Percentiles rank a stretch among this genome's conserved stretches.
phyloP scores from a whole-genome alignment of 2,329 filamentous ascomycete species.

The Thielaviopsis punctulata region DNA sequence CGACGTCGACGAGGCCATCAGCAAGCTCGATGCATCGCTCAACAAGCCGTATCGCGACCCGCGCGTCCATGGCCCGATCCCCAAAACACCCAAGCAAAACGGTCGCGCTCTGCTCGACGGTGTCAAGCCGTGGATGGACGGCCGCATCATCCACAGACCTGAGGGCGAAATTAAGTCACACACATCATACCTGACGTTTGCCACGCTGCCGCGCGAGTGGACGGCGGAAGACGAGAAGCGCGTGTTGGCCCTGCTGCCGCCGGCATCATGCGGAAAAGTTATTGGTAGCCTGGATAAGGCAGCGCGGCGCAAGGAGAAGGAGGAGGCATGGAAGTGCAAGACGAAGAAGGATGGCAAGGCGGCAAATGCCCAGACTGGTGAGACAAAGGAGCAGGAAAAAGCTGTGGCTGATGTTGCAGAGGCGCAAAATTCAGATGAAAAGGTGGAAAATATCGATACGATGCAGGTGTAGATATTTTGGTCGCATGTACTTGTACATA shows the following conservation, averaged over 20 bases:
- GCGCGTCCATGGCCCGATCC: neutral
- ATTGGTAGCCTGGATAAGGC: constrained; percentile 37
- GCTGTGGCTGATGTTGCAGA: neutral
- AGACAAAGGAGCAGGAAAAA: neutral
- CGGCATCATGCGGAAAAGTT: constrained; percentile 33
- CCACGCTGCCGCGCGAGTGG: constrained; percentile 76
- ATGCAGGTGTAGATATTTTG: too few relatives aligned
- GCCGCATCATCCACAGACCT: constrained; percentile 59
- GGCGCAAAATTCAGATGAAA: neutral
- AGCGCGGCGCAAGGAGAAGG: constrained; percentile 38
- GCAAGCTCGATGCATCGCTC: constrained; percentile 31
- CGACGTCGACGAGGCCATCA: constrained; percentile 64
- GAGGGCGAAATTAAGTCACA: constrained; percentile 89
- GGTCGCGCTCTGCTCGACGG: neutral
- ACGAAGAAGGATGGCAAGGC: constrained; percentile 27
- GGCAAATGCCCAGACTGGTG: neutral
- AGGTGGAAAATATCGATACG: too few relatives aligned
- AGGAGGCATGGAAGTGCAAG: constrained; percentile 31
- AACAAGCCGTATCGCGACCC: constrained; percentile 13
- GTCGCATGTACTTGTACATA: too few relatives aligned
- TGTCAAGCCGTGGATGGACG: constrained; percentile 51
- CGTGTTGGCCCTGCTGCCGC: constrained; percentile 42
- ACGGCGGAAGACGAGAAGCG: constrained; percentile 60
- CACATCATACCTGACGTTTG: constrained; percentile 93
- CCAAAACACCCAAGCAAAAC: constrained; percentile 6